Evolutionary conservation across 495 filamentous ascomycete genomes (phyloP), one percentile per base, ranked within the genome.

Genomic region (Neurospora sp.): DNA sequence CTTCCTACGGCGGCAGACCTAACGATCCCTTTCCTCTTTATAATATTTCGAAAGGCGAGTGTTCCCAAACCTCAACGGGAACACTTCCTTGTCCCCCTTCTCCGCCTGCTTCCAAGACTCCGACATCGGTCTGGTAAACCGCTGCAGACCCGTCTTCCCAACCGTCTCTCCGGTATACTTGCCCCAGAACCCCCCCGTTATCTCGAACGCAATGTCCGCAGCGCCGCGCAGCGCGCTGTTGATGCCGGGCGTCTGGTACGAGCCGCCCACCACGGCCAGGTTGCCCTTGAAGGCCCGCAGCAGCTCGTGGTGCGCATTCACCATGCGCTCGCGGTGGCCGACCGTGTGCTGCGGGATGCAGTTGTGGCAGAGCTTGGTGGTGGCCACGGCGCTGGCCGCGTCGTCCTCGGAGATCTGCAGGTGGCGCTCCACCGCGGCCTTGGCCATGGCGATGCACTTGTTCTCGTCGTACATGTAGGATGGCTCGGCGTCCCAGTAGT

Each of bases 291-390:
- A 98, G 12, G 85, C 83, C 2, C 72, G 31, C 65, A 81, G 78
- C 7, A 96, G 79, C 65, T 90, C 82, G 18, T 76, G 41, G 73
- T 91, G 87, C 5, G 91, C 87, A 12, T 78, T 78, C 22, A 76
- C 78, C 87, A 97, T 90, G 70, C 89, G 86, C 5, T 78, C 74
- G 39, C 88, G 76, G 82, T 98, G 94, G 22, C 92, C 92, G 2
- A 97, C 90, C 1, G 83, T 85, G 76, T 96, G 97, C 80, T 98
- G 96, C 6, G 96, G 96, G 53, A 99, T 94, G 77, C 94, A 97
- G 48, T 95, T 83, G 69, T 83, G 83, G 77, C 94, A 91, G 48
- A 97, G 79, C 38, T 83, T 86, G 31, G 86, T 89, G 71, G 86
- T 83, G 27, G 85, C 84, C 3, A 89, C 82, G 3, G 82, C 82